Conservation (phyloP, 192 early-diverging fungal genomes). For the Coemansia erecta region DNA sequence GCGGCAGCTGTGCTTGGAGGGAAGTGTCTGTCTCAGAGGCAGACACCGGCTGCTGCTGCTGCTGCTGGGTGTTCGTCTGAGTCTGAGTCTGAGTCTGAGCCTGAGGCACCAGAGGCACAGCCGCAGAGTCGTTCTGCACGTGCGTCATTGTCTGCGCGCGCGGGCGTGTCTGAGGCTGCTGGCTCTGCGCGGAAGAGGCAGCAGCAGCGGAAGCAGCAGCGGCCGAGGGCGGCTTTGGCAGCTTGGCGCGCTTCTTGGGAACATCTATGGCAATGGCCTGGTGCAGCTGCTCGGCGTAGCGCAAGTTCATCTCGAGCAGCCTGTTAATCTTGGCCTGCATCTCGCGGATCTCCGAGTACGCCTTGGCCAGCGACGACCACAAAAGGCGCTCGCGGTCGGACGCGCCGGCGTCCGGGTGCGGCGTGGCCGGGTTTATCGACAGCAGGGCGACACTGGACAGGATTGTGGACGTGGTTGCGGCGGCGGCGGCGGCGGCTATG, state of each 20-base stretch:
- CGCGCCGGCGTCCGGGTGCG: slow-evolving; percentile 13
- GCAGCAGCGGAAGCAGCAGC: no score
- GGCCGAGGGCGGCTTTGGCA: neutral
- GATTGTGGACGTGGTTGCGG: neutral
- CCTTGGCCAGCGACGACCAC: slow-evolving; percentile 13
- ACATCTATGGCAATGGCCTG: slow-evolving; percentile 15
- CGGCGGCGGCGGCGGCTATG: neutral
- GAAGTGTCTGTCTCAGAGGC: no score
- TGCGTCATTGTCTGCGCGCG: slow-evolving; percentile 4
- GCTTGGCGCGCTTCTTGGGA: slow-evolving; percentile 8
- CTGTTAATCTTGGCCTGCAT: slow-evolving; percentile 22
- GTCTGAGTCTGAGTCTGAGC: neutral
- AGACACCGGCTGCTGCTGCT: no score
- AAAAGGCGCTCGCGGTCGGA: slow-evolving; percentile 26
- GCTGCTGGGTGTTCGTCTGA: neutral
- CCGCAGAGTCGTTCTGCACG: neutral
- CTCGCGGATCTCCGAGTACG: slow-evolving; percentile 24
- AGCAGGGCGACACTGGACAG: slow-evolving; percentile 1
- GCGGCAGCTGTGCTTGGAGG: no score
- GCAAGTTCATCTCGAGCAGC: slow-evolving; percentile 31
- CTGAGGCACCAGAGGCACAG: neutral
- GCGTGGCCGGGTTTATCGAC: slow-evolving; percentile 4
- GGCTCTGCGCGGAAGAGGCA: neutral
- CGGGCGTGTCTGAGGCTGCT: neutral
- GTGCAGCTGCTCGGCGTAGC: slow-evolving; percentile 42